A percentile compares a stretch with the other conserved stretches of the same genome.
These are phyloP conservation scores for Wickerhamiella musiphila DNA, from an alignment of 805 yeast genomes.

Conservation along the genomic window DNA sequence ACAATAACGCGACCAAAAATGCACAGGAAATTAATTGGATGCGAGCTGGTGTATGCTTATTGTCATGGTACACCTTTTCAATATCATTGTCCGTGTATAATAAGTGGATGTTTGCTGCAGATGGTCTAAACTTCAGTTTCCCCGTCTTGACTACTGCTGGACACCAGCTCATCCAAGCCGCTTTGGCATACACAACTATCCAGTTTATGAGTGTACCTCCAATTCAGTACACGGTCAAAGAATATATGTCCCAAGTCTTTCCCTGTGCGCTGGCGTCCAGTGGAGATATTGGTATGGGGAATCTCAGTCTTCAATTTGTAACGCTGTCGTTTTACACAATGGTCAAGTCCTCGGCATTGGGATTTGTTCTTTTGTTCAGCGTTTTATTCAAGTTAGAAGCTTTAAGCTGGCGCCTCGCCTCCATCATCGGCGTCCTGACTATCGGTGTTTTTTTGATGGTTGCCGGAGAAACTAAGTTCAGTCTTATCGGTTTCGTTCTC, in stretches of 20 bases:
- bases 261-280: slow-evolving; percentile 83
- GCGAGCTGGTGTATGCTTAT: slow-evolving; percentile 10
- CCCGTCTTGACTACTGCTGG: slow-evolving; percentile 73
- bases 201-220: slow-evolving; percentile 18
- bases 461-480: slow-evolving; percentile 23
- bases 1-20: too few species aligned
- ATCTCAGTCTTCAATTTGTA: slow-evolving; percentile 62
- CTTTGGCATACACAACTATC: slow-evolving; percentile 32
- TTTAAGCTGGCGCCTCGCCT: slow-evolving; percentile 46
- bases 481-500: slow-evolving; percentile 43
- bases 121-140: slow-evolving; percentile 57
- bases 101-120: slow-evolving; percentile 88
- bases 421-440: slow-evolving; percentile 65
- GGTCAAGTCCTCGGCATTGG: slow-evolving; percentile 75
- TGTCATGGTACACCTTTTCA: slow-evolving; percentile 24
- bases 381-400: slow-evolving; percentile 62
- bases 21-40: too few species aligned
- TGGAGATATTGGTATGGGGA: slow-evolving; percentile 88
- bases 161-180: slow-evolving; percentile 60
- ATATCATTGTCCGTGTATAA: slow-evolving; percentile 39
- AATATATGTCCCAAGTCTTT: slow-evolving; percentile 34
- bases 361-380: slow-evolving; percentile 81
- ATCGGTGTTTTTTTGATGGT: slow-evolving; percentile 83
- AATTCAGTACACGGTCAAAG: slow-evolving; percentile 13
- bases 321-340: slow-evolving; percentile 78